Conservation (phyloP, 164 flowering plant genomes). For the Stephania japonica region DNA sequence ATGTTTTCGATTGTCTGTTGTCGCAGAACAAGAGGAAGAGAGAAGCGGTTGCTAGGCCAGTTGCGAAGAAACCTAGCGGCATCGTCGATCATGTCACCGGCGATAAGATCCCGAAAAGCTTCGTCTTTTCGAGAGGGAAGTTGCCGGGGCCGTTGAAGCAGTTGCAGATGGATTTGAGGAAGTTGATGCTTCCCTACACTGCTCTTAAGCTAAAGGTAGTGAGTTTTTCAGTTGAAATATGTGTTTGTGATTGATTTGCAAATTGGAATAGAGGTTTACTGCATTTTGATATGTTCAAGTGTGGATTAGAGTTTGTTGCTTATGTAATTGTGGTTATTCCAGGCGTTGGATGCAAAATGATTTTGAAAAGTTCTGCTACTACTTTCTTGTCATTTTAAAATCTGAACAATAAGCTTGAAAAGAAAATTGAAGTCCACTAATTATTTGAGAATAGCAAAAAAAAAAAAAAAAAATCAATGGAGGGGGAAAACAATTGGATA, state of each 20-base stretch:
- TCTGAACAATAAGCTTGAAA: not conserved
- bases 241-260: not conserved
- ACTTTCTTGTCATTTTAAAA: not conserved
- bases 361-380: not conserved
- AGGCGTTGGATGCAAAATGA: not conserved
- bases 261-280: too few relatives aligned
- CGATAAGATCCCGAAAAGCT: constrained; percentile 80
- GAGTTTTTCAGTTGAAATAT: not conserved
- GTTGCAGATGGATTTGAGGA: constrained; percentile 75
- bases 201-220: constrained; percentile 85
- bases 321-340: not conserved
- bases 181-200: constrained; percentile 83
- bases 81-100: constrained; percentile 82
- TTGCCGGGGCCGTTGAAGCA: constrained; percentile 60
- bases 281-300: not conserved
- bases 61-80: constrained; percentile 39
- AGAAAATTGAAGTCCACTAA: not conserved
- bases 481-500: too few relatives aligned
- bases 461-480: not conserved
- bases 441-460: not conserved
- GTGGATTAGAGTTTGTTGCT: not conserved
- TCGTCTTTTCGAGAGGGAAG: constrained; percentile 78
- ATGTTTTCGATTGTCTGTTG: not conserved
- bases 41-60: constrained; percentile 46
- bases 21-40: constrained; percentile 27